phyloP scores from a whole-genome alignment of 2,329 filamentous ascomycete species.

The Alternaria conjuncta region DNA sequence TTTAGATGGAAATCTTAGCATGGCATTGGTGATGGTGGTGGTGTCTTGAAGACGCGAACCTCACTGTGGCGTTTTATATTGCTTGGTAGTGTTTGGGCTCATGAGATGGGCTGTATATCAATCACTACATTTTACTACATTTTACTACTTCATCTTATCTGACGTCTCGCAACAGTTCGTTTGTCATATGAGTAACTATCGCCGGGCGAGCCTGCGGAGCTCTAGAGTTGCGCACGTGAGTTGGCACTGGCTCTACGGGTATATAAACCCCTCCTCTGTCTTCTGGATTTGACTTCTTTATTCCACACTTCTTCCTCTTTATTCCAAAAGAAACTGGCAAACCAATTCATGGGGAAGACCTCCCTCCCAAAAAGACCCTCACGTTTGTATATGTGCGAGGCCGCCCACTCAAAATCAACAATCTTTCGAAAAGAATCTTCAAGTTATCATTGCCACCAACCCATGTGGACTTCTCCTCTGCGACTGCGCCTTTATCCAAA shows the following conservation, averaged over 20 bases:
- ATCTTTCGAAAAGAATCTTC: not conserved
- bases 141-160: not conserved
- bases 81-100: not conserved
- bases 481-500: not conserved
- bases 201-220: not conserved
- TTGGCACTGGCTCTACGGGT: not conserved
- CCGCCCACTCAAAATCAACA: not conserved
- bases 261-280: not conserved
- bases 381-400: not conserved
- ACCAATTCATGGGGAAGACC: too few relatives aligned
- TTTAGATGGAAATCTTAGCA: not conserved
- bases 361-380: too few relatives aligned
- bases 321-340: not conserved
- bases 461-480: not conserved
- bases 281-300: not conserved
- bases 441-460: accelerated
- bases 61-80: not conserved
- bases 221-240: not conserved
- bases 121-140: not conserved
- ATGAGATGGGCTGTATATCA: not conserved
- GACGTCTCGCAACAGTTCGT: not conserved
- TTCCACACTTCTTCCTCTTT: not conserved
- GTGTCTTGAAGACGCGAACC: not conserved
- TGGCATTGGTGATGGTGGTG: not conserved
- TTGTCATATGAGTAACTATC: not conserved